Evolutionary conservation across 768 basidiomycete genomes (phyloP).

Genomic region (Macrolepiota albuminosa): DNA sequence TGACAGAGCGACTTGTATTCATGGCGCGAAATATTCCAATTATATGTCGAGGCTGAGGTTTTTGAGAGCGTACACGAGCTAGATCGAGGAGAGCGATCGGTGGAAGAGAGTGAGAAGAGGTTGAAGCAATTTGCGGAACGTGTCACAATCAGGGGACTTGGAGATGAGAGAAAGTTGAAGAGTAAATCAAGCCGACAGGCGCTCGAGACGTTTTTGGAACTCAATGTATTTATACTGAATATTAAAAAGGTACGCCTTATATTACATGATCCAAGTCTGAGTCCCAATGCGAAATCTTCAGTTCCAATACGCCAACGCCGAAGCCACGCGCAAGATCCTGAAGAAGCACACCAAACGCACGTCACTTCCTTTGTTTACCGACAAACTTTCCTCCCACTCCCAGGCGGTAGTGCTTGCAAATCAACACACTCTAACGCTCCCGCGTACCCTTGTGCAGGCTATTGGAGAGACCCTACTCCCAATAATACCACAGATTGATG

Average conservation of each 20-base stretch:
- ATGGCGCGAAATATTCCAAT: slow-evolving; percentile 87
- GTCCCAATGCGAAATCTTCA: slow-evolving; percentile 17
- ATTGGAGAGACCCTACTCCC: slow-evolving; percentile 81
- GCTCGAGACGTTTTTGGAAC: slow-evolving; percentile 63
- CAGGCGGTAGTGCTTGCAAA: slow-evolving; percentile 14
- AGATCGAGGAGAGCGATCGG: slow-evolving; percentile 58
- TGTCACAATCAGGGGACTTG: slow-evolving; percentile 52
- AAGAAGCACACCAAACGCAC: slow-evolving; percentile 95
- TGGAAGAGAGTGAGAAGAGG: slow-evolving; percentile 66
- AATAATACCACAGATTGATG: slow-evolving; percentile 72
- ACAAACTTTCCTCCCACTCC: slow-evolving; percentile 15
- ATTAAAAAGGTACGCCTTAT: slow-evolving; percentile 60
- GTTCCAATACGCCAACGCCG: slow-evolving; percentile 82
- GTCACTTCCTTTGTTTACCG: slow-evolving; percentile 58
- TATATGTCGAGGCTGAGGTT: slow-evolving; percentile 82
- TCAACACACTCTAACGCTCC: slow-evolving; percentile 17
- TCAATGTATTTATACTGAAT: slow-evolving; percentile 78
- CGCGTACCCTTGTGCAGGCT: slow-evolving; percentile 63
- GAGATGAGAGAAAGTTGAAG: slow-evolving; percentile 49
- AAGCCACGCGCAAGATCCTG: slow-evolving; percentile 88
- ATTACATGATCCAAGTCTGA: not conserved
- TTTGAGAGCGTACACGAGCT: slow-evolving; percentile 72
- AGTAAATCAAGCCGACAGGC: slow-evolving; percentile 52
- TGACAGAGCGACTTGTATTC: slow-evolving; percentile 66
- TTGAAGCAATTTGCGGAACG: slow-evolving; percentile 59